A percentile compares a stretch with the other conserved stretches of the same genome.
phyloP scores from a whole-genome alignment of 495 filamentous ascomycete genomes.

The Durotheca rogersii region DNA sequence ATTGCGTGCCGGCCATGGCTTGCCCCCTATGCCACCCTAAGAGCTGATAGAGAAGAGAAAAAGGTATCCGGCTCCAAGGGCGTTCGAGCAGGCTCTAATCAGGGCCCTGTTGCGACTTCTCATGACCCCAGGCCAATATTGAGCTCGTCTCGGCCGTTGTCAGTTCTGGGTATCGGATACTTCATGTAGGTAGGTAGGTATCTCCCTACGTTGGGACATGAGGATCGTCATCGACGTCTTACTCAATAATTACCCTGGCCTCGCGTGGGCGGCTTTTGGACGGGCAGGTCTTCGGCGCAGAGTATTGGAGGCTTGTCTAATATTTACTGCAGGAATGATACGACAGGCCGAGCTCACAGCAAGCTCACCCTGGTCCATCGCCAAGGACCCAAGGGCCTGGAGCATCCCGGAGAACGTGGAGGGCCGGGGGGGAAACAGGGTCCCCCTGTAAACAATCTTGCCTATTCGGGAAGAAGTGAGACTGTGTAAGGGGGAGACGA shows the following conservation, averaged over 20 bases:
- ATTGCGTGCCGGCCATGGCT: neutral
- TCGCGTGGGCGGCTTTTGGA: conserved; percentile 11
- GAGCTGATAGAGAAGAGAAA: too few species aligned
- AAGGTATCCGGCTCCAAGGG: too few species aligned
- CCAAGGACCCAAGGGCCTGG: conserved; percentile 2
- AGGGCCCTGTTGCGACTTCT: too few species aligned
- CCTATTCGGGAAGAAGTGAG: conserved; percentile 27
- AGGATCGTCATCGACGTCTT: conserved; percentile 22
- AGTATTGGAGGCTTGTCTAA: conserved; percentile 25
- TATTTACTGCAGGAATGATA: too few species aligned
- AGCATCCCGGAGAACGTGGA: conserved; percentile 12
- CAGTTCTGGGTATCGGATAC: too few species aligned
- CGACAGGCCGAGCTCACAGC: too few species aligned
- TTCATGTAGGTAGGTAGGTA: too few species aligned
- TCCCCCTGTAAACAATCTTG: conserved; percentile 12
- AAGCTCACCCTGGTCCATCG: neutral
- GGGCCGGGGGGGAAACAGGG: neutral
- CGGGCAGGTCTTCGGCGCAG: neutral
- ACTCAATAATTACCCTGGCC: conserved; percentile 7
- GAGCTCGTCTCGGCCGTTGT: too few species aligned
- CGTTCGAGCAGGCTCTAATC: too few species aligned
- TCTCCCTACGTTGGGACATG: conserved; percentile 1
- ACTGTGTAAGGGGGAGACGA: too few species aligned
- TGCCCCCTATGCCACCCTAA: too few species aligned
- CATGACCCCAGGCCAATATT: too few species aligned